A percentile compares a stretch with the other conserved stretches of the same genome.
Evolutionary conservation across 768 basidiomycete species (phyloP).

Genomic region (Dacryopinax primogenitus): DNA sequence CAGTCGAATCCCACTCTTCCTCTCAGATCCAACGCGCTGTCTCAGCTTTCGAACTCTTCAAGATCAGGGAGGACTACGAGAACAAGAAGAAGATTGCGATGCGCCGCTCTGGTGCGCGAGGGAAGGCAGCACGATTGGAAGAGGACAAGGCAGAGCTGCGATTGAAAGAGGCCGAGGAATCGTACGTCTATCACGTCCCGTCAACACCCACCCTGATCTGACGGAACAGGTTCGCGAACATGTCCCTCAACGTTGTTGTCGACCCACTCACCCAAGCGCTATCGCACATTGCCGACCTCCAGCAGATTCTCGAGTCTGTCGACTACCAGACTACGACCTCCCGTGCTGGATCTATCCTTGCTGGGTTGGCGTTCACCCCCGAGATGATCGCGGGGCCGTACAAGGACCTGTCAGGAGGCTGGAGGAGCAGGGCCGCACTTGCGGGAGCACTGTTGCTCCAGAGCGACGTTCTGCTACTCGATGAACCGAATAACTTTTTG

Average conservation of each 20-base stretch:
- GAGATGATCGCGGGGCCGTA: constrained; percentile 12
- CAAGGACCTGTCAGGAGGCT: constrained; percentile 10
- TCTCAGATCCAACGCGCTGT: constrained; percentile 16
- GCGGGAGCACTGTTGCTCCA: constrained; percentile 10
- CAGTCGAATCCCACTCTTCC: constrained; percentile 18
- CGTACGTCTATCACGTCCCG: not conserved
- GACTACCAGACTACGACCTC: constrained; percentile 20
- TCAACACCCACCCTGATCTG: not conserved
- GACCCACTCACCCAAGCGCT: constrained; percentile 11
- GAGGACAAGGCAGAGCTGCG: not conserved
- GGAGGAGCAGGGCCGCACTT: constrained; percentile 11
- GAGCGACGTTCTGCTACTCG: constrained; percentile 9
- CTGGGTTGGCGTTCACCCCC: constrained; percentile 47
- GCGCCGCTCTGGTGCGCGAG: constrained; percentile 38
- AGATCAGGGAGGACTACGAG: constrained; percentile 23
- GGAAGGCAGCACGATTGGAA: constrained; percentile 8
- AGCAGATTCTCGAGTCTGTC: constrained; percentile 16
- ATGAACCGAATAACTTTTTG: constrained; percentile 14
- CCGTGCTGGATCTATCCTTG: constrained; percentile 39
- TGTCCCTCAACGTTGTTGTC: not conserved
- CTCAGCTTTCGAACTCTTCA: constrained; percentile 14
- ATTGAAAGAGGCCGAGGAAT: constrained; percentile 5
- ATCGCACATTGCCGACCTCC: constrained; percentile 13
- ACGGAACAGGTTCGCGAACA: not conserved
- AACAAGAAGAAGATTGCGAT: constrained; percentile 36